Evolutionary conservation across 1,284 basidiomycete species (phyloP), one percentile per base, ranked within the genome.

Genomic region (Trametes versicolor): DNA sequence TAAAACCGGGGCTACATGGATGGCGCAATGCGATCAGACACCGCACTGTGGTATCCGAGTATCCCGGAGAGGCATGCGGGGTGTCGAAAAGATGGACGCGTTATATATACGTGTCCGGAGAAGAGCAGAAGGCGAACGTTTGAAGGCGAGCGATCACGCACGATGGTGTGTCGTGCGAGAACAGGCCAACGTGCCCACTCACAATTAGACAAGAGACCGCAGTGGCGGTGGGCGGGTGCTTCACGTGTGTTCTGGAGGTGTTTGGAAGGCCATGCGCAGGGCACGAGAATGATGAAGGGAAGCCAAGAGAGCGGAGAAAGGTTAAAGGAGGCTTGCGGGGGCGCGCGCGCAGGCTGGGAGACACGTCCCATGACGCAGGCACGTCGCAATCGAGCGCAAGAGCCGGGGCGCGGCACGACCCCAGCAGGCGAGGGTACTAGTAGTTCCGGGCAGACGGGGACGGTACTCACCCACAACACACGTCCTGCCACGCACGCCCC

Each of bases 321-420:
- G 68, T 54, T 65, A 63, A 63, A 67, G 39, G 25, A 5, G 63
- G 51, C 51, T 21, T 50, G 29, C 23, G 43, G 50, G 37, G 51
- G 56, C 37, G 48, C n/a, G 41, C 39, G 54, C 41, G 61, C 45
- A 37, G 41, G 32, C 34, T 19, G 25, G 37, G 63, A 23, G 48
- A 55, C 50, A 64, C 65, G 67, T 67, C 69, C 61, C 69, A 71
- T 71, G 69, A 71, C 69, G 69, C 69, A 60, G 65, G 61, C 63
- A 68, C 67, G 45, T 29, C 65, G 68, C 65, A 66, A 66, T 65
- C 61, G 63, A 63, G 55, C 63, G 65, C 69, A 64, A 71, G 68
- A 67, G 65, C 65, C 68, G 65, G 63, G 51, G 58, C 67, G 50
- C 65, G 66, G 67, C 62, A 55, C 23, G 63, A 58, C 43, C 54